Percentiles rank a stretch among this genome's conserved stretches.
These are phyloP conservation scores for Rhododendron williamsianum DNA, from an alignment of 148 eudicot species.

Conservation along the genomic window DNA sequence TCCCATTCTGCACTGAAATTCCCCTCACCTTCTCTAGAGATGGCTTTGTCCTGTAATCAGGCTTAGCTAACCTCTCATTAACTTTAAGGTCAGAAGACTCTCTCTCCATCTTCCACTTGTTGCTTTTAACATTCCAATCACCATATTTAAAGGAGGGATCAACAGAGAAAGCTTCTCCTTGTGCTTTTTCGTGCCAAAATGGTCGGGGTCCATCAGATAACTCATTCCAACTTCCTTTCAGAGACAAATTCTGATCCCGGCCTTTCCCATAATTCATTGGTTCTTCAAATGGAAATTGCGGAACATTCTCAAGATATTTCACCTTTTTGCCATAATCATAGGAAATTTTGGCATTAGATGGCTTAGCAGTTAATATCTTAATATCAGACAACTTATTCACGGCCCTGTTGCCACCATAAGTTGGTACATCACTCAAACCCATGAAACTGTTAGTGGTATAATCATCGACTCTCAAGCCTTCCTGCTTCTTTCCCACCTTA, in stretches of 20 bases:
- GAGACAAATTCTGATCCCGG: slow-evolving; percentile 27
- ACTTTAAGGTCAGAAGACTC: slow-evolving; percentile 35
- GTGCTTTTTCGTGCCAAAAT: slow-evolving; percentile 31
- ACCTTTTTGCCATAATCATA: slow-evolving; percentile 42
- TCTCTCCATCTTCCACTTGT: slow-evolving; percentile 44
- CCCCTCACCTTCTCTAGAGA: slow-evolving; percentile 35
- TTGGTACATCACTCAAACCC: slow-evolving; percentile 30
- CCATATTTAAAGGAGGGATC: slow-evolving; percentile 35
- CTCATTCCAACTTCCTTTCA: slow-evolving; percentile 41
- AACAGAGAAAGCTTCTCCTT: slow-evolving; percentile 27
- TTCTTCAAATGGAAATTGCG: slow-evolving; percentile 34
- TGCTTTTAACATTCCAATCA: slow-evolving; percentile 31
- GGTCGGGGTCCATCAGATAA: slow-evolving; percentile 38
- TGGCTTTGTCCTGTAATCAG: slow-evolving; percentile 36
- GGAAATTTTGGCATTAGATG: slow-evolving; percentile 45
- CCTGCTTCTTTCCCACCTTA: slow-evolving; percentile 51
- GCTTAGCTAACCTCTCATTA: slow-evolving; percentile 32
- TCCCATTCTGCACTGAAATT: slow-evolving; percentile 41
- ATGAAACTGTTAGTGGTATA: slow-evolving; percentile 29
- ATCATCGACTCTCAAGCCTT: slow-evolving; percentile 36
- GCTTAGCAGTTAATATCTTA: slow-evolving; percentile 65
- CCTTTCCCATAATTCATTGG: slow-evolving; percentile 39
- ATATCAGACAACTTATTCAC: slow-evolving; percentile 85
- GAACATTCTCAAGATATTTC: slow-evolving; percentile 35
- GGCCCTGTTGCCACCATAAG: slow-evolving; percentile 44